phyloP scores from a whole-genome alignment of 306 rosid species.

The Lathyrus sativus region DNA sequence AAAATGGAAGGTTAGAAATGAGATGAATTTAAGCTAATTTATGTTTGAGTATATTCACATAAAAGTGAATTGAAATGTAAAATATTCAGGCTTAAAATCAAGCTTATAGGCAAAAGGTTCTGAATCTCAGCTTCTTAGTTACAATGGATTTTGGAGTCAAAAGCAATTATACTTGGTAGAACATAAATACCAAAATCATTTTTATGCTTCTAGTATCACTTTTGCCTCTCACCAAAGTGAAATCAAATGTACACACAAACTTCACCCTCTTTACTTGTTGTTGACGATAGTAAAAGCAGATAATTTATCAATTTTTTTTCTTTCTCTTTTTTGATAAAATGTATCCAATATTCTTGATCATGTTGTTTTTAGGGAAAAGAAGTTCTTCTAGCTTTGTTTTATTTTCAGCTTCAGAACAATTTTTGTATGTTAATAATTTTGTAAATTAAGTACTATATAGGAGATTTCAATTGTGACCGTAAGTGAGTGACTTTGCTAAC shows the following conservation, averaged over 20 bases:
- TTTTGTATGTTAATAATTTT: too few species aligned
- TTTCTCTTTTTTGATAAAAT: too few species aligned
- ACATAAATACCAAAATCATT: too few species aligned
- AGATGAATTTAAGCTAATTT: background rate
- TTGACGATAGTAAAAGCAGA: background rate
- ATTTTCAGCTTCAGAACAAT: too few species aligned
- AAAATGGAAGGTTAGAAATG: background rate
- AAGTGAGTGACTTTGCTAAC: background rate
- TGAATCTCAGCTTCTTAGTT: background rate
- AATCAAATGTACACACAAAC: background rate
- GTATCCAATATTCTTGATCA: background rate
- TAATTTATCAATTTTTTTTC: too few species aligned
- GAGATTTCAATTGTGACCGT: background rate
- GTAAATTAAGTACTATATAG: background rate
- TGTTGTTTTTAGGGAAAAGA: background rate
- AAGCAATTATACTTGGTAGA: too few species aligned
- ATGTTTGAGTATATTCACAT: background rate
- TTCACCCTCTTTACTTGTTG: background rate
- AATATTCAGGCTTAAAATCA: background rate
- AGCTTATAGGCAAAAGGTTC: background rate
- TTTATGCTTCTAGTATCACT: too few species aligned
- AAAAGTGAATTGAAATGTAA: background rate
- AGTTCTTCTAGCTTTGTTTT: too few species aligned
- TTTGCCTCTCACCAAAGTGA: background rate
- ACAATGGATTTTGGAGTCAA: too few species aligned